Base-by-base conservation (phyloP, 202 grass and related monocot species). In the Bolboschoenoplectus hybrid region DNA sequence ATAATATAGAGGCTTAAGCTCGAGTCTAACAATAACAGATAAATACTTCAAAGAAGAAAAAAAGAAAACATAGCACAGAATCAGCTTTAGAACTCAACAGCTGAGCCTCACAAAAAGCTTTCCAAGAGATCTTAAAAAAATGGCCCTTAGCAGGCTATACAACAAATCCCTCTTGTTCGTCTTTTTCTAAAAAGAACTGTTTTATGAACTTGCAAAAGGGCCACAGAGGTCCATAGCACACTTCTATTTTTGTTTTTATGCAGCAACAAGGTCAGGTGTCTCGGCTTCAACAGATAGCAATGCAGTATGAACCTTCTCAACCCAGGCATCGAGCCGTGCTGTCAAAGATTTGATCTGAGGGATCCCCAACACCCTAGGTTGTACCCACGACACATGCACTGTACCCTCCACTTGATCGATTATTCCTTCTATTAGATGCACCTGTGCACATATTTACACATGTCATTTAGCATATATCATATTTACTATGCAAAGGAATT, bases 371-470 rank as follows among this genome's bases (percentile, higher is more conserved):
- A 99, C 97, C 90, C 97, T 92, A 32, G 93, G 93, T 80, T 99
- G 93, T 63, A 97, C 93, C 97, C 93, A 99, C 2, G 97, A 99
- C n/a, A 97, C 88, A 5, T 93, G 71, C 68, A 97, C 92, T 20
- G 92, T 99, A 55, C 92, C 91, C 45, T 93, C 92, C 46, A 99
- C 93, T 88, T 97, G 92, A 89, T 99, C 93, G 63, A 99, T 99
- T 88, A 93, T 97, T 45, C 97, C 97, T 89, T 97, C 97, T 60
- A 99, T 97, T 65, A 99, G 90, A 97, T 97, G 97, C 88, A 99
- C 97, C 97, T 99, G 61, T 47, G 83, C 62, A 70, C 3, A 38
- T 61, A 41, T n/a, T 43, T 56, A 80, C 9, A 7, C 19, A 35
- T 7, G 0, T 0, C 7, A 0, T 53, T 80, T 55, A 72, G 32